Evolutionary conservation across 495 filamentous ascomycete genomes (phyloP).

Genomic region (Arthonia radiata): DNA sequence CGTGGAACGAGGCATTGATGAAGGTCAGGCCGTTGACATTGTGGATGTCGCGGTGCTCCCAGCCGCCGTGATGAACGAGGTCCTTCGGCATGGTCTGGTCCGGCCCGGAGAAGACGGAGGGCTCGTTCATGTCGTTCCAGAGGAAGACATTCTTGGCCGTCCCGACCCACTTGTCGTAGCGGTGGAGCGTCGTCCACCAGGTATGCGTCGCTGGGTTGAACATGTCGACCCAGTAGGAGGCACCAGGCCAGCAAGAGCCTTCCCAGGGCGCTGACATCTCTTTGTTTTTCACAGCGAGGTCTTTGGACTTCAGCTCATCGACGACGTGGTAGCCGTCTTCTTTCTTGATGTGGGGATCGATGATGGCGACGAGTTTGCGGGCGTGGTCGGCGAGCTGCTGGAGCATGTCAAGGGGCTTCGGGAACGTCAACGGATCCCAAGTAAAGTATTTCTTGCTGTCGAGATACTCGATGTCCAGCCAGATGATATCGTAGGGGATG

Average conservation of each 20-base stretch:
- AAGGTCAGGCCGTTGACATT: conserved; percentile 87
- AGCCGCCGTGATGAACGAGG: conserved; percentile 70
- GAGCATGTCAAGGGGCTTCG: conserved; percentile 65
- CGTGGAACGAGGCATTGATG: conserved; percentile 77
- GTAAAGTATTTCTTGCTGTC: conserved; percentile 95
- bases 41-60: conserved; percentile 94
- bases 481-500: conserved; percentile 95
- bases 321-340: conserved; percentile 47
- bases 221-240: conserved; percentile 82
- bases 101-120: conserved; percentile 92
- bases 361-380: conserved; percentile 79
- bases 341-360: conserved; percentile 96
- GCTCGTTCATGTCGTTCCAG: conserved; percentile 99
- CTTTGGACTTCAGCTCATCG: conserved; percentile 60
- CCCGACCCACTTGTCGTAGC: conserved; percentile 64
- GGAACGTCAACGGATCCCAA: conserved; percentile 73
- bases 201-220: conserved; percentile 68
- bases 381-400: conserved; percentile 61
- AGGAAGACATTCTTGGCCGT: conserved; percentile 65
- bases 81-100: conserved; percentile 97
- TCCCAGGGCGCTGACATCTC: conserved; percentile 73
- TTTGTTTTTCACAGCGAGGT: conserved; percentile 66
- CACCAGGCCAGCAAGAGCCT: conserved; percentile 96
- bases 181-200: conserved; percentile 80
- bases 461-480: conserved; percentile 93